Evolutionary conservation across 805 yeast species (phyloP).

Genomic region (Tetrapisispora nanseiensis): DNA sequence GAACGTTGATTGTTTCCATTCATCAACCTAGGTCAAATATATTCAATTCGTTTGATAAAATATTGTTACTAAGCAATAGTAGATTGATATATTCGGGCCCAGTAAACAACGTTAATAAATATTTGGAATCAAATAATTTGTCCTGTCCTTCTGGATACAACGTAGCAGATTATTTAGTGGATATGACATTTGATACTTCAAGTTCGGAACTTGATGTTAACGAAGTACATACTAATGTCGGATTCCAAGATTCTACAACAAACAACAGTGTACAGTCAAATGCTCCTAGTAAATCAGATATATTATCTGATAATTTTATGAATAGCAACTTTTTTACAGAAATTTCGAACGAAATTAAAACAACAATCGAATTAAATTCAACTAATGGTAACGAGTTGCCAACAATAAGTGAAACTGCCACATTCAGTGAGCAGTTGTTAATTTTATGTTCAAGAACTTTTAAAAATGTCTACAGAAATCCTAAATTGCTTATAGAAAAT

Average conservation of each 20-base stretch:
- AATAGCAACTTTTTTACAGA: constrained; percentile 25
- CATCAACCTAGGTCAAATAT: constrained; percentile 97
- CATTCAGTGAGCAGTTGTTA: constrained; percentile 52
- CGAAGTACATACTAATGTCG: no score
- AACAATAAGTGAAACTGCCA: constrained; percentile 34
- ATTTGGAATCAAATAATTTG: constrained; percentile 66
- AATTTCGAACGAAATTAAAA: not conserved
- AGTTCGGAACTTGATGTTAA: not conserved
- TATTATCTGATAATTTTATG: constrained; percentile 25
- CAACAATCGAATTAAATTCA: constrained; percentile 3
- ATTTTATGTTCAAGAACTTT: constrained; percentile 80
- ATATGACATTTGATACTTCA: constrained; percentile 61
- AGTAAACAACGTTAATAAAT: constrained; percentile 63
- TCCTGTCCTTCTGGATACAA: constrained; percentile 84
- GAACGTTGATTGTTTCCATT: constrained; percentile 87
- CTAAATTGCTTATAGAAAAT: constrained; percentile 76
- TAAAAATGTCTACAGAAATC: constrained; percentile 87
- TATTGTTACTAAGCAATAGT: constrained; percentile 76
- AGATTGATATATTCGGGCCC: constrained; percentile 80
- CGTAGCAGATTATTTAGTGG: constrained; percentile 88
- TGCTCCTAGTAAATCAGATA: constrained; percentile 6
- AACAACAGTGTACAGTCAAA: no score
- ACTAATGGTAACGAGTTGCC: constrained; percentile 8
- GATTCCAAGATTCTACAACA: no score
- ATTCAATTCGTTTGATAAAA: constrained; percentile 79